Evolutionary conservation across 345 rosid genomes (phyloP), one percentile per base, ranked within the genome.

Genomic region (Passiflora organensis): DNA sequence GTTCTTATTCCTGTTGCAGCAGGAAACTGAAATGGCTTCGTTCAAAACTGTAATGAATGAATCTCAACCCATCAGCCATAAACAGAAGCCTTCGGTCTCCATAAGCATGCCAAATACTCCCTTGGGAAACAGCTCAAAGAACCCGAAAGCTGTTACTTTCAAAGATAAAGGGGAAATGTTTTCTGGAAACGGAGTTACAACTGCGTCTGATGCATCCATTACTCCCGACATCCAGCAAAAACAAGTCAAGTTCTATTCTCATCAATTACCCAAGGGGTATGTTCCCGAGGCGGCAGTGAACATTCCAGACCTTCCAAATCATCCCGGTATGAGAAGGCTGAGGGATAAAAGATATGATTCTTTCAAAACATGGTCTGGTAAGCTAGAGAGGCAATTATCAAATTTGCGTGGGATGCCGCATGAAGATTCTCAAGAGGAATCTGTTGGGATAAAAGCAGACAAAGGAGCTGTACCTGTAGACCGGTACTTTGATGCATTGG

Each of bases 291-390:
- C 34, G 25, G 34, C 48, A 17, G 28, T 64, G 47, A 51, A 66
- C 23, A 20, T 57, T 28, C 46, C 47, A 9, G 66, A 58, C 32
- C 51, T 73, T 13, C n/a, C 64, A 6, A 62, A 63, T 41, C 65
- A 68, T 75, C 78, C 80, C 18, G 48, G 60, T 42, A 49, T 56
- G 16, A 68, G 15, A 17, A 74, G 67, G 57, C 60, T 69, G 37
- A 83, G 55, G 64, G 96, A 87, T 62, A 79, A 60, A 22, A 70
- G 95, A 52, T 87, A 52, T 63, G 89, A 91, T 70, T 71, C 95
- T 5, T 87, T 91, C 80, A 87, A 87, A 56, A 91, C 97, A 17
- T 83, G 89, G 87, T 87, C 97, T 0, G 95, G 91, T 50, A 85
- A 63, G 64, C 78, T 91, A 6, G 96, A 91, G 77, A 79, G 89